A percentile compares a stretch with the other conserved stretches of the same genome.
Evolutionary conservation across 2,329 filamentous ascomycete genomes (phyloP).

Genomic region (Aspergillus aculeatinus): DNA sequence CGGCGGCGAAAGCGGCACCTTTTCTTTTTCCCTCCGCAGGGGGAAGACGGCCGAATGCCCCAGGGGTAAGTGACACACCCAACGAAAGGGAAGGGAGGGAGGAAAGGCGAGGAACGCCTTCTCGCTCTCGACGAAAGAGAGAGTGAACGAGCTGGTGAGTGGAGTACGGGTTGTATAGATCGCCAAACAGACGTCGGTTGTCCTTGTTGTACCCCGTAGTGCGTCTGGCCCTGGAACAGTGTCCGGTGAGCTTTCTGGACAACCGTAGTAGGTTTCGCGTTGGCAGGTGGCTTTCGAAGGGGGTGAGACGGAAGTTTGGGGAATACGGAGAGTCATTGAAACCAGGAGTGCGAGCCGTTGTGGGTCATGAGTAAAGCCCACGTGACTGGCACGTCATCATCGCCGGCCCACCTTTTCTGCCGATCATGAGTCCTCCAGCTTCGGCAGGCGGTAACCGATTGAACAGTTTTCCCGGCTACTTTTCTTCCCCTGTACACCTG

Average conservation of each 20-base stretch:
- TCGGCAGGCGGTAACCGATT: too few species aligned
- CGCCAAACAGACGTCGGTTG: conserved; percentile 28
- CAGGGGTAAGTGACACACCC: conserved; percentile 9
- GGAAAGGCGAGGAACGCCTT: neutral
- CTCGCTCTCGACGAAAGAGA: neutral
- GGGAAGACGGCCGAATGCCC: conserved; percentile 19
- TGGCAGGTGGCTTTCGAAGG: neutral
- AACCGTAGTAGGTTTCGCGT: conserved; percentile 2
- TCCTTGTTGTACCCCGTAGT: conserved; percentile 39
- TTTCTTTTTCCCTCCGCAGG: too few species aligned
- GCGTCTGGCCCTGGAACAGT: neutral
- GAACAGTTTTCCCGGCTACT: too few species aligned
- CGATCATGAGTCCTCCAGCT: too few species aligned
- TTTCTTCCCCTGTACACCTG: too few species aligned
- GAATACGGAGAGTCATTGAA: neutral
- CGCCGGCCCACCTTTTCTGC: too few species aligned
- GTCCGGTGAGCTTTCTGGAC: conserved; percentile 4
- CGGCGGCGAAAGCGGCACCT: neutral
- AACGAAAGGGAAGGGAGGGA: neutral
- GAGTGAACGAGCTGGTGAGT: conserved; percentile 8
- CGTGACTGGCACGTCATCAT: neutral
- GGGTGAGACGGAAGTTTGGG: too few species aligned
- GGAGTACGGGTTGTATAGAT: conserved; percentile 17
- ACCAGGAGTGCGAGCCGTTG: neutral
- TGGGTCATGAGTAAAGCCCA: neutral